Evolutionary conservation across 1,284 basidiomycete species (phyloP), one percentile per base, ranked within the genome.

Genomic region (Caloboletus firmus): DNA sequence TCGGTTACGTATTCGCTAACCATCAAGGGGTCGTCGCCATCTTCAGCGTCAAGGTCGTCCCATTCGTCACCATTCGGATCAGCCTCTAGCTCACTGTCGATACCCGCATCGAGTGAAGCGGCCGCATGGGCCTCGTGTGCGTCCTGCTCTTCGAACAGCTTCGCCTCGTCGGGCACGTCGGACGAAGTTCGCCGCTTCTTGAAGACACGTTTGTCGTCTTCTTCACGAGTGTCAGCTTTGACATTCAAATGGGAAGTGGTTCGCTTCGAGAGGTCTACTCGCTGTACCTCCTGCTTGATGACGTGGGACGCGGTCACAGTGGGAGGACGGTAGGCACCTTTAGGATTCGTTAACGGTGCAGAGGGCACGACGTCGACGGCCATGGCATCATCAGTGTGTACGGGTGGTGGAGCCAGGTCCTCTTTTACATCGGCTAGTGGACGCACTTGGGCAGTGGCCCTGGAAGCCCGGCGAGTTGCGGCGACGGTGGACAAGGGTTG

Each of bases 1-100:
- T 98, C 97, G 26, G 81, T 79, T 51, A 97, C 95, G 69, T 99
- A 99, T 74, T 98, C 94, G 74, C 87, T 91, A 57, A 97, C 95
- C 95, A 98, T 98, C 56, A 92, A 76, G 15, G 95, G 95, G 70
- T 99, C 96, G 54, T 95, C 93, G n/a, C 76, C 81, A 68, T 99
- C 96, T 53, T 95, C 95, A 4, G 85, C 88, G 64, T 98, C 96
- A 18, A 98, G 80, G 68, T 98, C 95, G 32, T 90, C 88, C 94
- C 89, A 90, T 22, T 77, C 68, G n/a, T 79, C 74, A 20, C 77
- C 76, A 43, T 85, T 74, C 4, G 84, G 83, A 57, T 88, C 84
- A 0, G 80, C 84, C 63, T 87, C 83, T 9, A 55, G 62, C 51
- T 80, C 77, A 24, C 56, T 64, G 18, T 80, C 72, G 11, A 76